Evolutionary conservation across 148 eudicot species (phyloP).

Genomic region (Rhododendron mucronatum): DNA sequence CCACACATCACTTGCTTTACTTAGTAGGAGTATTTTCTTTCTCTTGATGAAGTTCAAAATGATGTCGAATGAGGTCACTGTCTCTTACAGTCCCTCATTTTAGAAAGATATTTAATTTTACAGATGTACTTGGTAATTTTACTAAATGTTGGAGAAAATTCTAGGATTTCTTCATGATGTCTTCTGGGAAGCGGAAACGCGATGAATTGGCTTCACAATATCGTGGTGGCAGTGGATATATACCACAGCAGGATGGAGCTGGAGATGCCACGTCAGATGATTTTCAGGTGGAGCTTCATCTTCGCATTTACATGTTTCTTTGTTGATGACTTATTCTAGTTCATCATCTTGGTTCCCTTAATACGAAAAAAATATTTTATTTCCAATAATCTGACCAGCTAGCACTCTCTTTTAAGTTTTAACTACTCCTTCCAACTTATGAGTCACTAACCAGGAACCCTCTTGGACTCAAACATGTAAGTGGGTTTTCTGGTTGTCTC

Average conservation of each 20-base stretch:
- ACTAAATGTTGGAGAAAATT: slow-evolving; percentile 19
- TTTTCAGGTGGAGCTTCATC: slow-evolving; percentile 48
- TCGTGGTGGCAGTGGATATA: slow-evolving; percentile 57
- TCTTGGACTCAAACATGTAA: not conserved
- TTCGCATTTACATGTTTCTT: not conserved
- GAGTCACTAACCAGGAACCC: not conserved
- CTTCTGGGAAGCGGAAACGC: slow-evolving; percentile 80
- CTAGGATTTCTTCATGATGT: slow-evolving; percentile 68
- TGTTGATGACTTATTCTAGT: not conserved
- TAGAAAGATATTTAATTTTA: not conserved
- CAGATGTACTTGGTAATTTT: not conserved
- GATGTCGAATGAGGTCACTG: not conserved
- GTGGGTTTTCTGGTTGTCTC: not conserved
- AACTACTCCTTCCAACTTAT: not conserved
- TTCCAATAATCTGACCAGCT: not conserved
- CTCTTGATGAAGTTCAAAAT: slow-evolving; percentile 1
- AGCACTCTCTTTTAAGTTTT: not conserved
- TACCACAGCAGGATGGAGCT: slow-evolving; percentile 95
- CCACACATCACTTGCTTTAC: not conserved
- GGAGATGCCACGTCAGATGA: slow-evolving; percentile 43
- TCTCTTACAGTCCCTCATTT: not conserved
- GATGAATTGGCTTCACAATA: slow-evolving; percentile 67
- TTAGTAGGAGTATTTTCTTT: not conserved
- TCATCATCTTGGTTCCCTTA: slow-evolving; percentile 4
- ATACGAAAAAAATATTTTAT: not conserved